Base-by-base conservation (phyloP, 371 early-diverging fungal species). In the Mucor racemosus region DNA sequence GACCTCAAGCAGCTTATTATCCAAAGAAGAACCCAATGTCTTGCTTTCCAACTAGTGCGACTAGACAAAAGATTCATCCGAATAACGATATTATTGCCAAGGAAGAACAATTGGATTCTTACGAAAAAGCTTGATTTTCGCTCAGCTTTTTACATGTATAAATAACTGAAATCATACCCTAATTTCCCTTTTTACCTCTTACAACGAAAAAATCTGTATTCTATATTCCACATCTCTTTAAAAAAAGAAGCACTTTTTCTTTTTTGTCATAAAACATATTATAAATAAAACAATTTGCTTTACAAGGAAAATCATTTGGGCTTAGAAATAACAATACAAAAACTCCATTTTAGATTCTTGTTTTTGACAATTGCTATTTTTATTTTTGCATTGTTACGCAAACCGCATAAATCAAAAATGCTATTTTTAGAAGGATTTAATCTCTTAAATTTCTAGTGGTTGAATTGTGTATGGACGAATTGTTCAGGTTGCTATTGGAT, bases 371-470 rank as follows among this genome's bases (percentile, higher is more conserved):
- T 33, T 55, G 35, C 55, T 55, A 55, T 55, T 55, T 55, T 55
- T 31, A 35, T 9, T 35, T 11, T 55, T 55, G 55, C 55, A 55
- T 55, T 55, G 55, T 55, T 55, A 35, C 35, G 35, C 55, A 31
- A 55, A 17, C 31, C 14, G 55, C 35, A 55, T 55, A 15, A 35
- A 26, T 26, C 38, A 11, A 55, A 34, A 55, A n/a, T 31, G 15
- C 17, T 54, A 54, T 54, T 54, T 54, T 33, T 54, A 33, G 48
- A 19, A 9, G 14, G 31, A 11, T 3, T 62, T 54, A 72, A 58
- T 72, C 72, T 53, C 64, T 40, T 6, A 72, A 53, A 34, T 72
- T 72, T 61, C 72, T 60, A 35, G 39, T 50, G 13, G 26, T 50
- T 21, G 58, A n/a, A 21, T 33, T 14, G 15, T 14, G 35, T 0